Evolutionary conservation across 2,329 filamentous ascomycete species (phyloP).

Genomic region (Chrysoporthe cubensis): DNA sequence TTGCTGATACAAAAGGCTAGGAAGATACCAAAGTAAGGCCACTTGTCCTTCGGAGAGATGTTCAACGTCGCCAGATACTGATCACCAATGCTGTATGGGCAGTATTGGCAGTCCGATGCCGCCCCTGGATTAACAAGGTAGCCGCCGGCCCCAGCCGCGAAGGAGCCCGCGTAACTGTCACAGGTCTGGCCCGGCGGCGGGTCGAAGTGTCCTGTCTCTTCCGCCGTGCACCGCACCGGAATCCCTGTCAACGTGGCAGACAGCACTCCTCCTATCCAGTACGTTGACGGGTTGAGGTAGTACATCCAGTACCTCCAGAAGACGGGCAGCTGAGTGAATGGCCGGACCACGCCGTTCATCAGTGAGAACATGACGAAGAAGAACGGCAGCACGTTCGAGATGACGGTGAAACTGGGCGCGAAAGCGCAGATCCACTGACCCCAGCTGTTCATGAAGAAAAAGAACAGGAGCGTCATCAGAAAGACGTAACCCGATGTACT

Average conservation of each 20-base stretch:
- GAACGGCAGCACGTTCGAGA: conserved; percentile 72
- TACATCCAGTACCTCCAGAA: conserved; percentile 79
- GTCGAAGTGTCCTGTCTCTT: conserved; percentile 45
- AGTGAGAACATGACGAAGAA: conserved; percentile 72
- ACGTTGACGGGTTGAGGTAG: conserved; percentile 70
- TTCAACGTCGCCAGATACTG: conserved; percentile 34
- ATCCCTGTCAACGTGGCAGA: conserved; percentile 56
- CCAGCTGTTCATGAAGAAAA: conserved; percentile 75
- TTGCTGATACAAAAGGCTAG: conserved; percentile 69
- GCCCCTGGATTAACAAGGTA: conserved; percentile 63
- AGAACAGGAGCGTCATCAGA: conserved; percentile 74
- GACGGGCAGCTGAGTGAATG: conserved; percentile 65
- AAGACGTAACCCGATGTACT: conserved; percentile 26
- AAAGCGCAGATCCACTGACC: conserved; percentile 87
- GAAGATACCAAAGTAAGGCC: conserved; percentile 69
- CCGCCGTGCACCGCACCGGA: conserved; percentile 12
- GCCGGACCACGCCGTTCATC: conserved; percentile 78
- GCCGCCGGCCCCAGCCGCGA: conserved; percentile 58
- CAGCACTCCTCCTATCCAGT: conserved; percentile 73
- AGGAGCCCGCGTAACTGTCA: conserved; percentile 59
- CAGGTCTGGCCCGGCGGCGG: conserved; percentile 65
- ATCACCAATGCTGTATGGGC: conserved; percentile 51
- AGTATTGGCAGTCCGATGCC: conserved; percentile 67
- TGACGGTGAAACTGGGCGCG: conserved; percentile 79
- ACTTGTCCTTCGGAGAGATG: conserved; percentile 64